phyloP scores from a whole-genome alignment of 2,329 filamentous ascomycete species.

The Exophiala dermatitidis region DNA sequence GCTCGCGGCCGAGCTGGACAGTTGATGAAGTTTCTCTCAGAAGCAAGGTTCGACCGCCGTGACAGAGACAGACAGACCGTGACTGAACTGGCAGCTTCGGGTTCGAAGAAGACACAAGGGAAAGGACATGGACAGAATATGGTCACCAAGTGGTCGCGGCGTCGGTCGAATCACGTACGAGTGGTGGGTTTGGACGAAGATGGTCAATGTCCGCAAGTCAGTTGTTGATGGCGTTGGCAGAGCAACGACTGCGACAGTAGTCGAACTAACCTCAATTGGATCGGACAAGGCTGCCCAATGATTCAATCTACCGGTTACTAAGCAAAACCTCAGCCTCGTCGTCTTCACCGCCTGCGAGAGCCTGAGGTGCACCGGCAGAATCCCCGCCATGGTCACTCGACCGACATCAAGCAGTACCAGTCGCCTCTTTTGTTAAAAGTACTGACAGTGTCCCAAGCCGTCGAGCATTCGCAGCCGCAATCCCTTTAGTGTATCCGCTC shows the following conservation, averaged over 20 bases:
- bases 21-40: constrained; percentile 1
- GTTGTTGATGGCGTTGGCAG: constrained; percentile 11
- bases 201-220: neutral
- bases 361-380: constrained; percentile 4
- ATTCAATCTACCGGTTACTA: too few species aligned
- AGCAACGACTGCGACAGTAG: constrained; percentile 3
- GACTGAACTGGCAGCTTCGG: too few species aligned
- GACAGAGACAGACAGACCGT: neutral
- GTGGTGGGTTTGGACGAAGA: constrained; percentile 4
- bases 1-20: constrained; percentile 17
- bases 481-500: too few species aligned
- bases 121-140: constrained; percentile 7
- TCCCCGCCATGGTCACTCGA: neutral
- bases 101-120: constrained; percentile 5
- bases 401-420: neutral
- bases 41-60: neutral
- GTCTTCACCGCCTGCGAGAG: constrained; percentile 3
- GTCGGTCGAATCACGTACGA: constrained; percentile 17
- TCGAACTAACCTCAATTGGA: too few species aligned
- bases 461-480: too few species aligned
- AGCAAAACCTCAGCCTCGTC: neutral
- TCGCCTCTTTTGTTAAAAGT: neutral
- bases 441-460: neutral
- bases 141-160: constrained; percentile 21
- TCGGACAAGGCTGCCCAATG: too few species aligned